Base-by-base conservation (phyloP, 176 grass and related monocot genomes). In the Carex parvula region DNA sequence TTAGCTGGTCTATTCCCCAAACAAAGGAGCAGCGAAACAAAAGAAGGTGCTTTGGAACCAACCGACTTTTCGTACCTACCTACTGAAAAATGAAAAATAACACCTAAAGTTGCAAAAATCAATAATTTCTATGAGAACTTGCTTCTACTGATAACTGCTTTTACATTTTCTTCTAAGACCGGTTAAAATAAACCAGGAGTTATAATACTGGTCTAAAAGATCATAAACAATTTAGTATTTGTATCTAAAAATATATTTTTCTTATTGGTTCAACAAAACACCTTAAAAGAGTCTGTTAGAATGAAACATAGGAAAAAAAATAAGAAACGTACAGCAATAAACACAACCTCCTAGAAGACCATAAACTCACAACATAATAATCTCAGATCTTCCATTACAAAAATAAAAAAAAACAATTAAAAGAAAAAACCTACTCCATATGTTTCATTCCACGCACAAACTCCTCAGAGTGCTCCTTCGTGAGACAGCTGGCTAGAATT, bases 401-500 rank as follows among this genome's bases (percentile, higher is more conserved):
- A 44, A 53, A 64, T 46, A 39, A 4, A 60, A 26, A n/a, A 81
- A 81, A 16, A 22, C 26, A 81, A 80, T 22, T 44, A 22, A 62
- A 24, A 81, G 0, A 64, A 46, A 63, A 44, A 24, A 30, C 16
- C 61, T 83, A 83, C n/a, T 83, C 81, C 81, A 83, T 52, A 30
- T 68, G 60, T 66, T 83, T 83, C 89, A 93, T 91, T 57, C 63
- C 84, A 60, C 59, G 7, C 50, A 85, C 64, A 59, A 95, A 95
- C 56, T 95, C 87, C 44, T 82, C 89, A 12, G 89, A 85, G 81
- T 98, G 95, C 57, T 98, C 92, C 79, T 89, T 98, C 20, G 90
- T 90, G 60, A 98, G 90, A 79, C 95, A 98, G 85, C 95, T 91
- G 16, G 95, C 91, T 0, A 98, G 89, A 57, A 98, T 88, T 44